Evolutionary conservation across 2,329 filamentous ascomycete genomes (phyloP), one percentile per base, ranked within the genome.

Genomic region (Trichophyton simii): DNA sequence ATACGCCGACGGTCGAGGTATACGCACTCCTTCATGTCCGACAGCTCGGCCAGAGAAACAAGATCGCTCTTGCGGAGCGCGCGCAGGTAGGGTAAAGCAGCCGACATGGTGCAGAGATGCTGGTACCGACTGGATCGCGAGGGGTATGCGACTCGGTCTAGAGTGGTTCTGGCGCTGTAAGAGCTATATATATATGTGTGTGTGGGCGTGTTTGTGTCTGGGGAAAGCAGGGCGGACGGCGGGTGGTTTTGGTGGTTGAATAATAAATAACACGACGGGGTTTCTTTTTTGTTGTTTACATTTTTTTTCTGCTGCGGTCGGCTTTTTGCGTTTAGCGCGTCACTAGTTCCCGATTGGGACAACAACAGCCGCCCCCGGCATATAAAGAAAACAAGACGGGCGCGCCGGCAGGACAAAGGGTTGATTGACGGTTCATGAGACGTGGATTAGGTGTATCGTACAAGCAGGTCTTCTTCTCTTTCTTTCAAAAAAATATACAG

Each of bases 41-140:
- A 81, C 55, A 80, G 77, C 66, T 88, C 83, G 63, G 89, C 89
- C 64, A 95, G 80, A 65, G 88, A 86, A 68, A 84, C 74, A 61
- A 96, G 82, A 66, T 92, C 89, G 68, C 80, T 81, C 81, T 95
- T 95, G 78, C 88, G 87, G 81, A 94, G 88, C 73, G 82, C 82
- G 74, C 86, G 83, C 72, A 96, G 81, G 84, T 88, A 95, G 68
- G 84, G 83, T 71, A 87, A 84, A 67, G 76, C 77, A 68, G 77
- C 76, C 64, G 84, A 84, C 85, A 88, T 88, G 68, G 72, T 81
- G 68, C 68, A 55, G 25, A 48, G 60, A 60, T 34, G 48, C 60
- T 60, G 60, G 61, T 70, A 68, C 65, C 58, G 62, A 69, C 69
- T 65, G 66, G 66, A 74, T 80, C 78, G 78, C 78, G 76, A 71